Percentiles rank a stretch among this genome's conserved stretches.
phyloP scores from a whole-genome alignment of 2,329 filamentous ascomycete species.

The Amylocarpus encephaloides region DNA sequence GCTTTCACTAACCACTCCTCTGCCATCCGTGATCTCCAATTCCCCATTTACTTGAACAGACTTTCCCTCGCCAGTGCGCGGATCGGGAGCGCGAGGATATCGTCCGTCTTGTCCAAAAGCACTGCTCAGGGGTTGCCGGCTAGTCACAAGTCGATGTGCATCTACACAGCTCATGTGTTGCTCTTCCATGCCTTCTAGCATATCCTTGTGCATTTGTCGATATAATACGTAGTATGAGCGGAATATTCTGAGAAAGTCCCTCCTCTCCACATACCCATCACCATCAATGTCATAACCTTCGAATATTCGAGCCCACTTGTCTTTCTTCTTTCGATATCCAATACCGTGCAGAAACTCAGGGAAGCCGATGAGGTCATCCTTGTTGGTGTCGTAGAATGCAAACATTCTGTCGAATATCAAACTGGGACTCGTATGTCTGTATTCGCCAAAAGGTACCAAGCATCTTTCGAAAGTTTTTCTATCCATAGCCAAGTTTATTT shows the following conservation, averaged over 20 bases:
- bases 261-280: conserved; percentile 78
- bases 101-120: conserved; percentile 66
- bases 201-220: conserved; percentile 82
- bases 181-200: conserved; percentile 70
- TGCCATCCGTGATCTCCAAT: conserved; percentile 54
- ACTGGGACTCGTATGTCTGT: conserved; percentile 71
- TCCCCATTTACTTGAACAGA: conserved; percentile 56
- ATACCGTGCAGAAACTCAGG: conserved; percentile 84
- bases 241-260: conserved; percentile 87
- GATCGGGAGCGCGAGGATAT: conserved; percentile 56
- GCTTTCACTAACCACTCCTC: conserved; percentile 53
- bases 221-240: conserved; percentile 87
- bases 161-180: conserved; percentile 70
- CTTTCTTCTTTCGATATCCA: conserved; percentile 60
- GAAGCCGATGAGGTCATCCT: conserved; percentile 84
- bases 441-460: conserved; percentile 78
- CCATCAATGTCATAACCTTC: conserved; percentile 85
- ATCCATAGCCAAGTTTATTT: conserved; percentile 78
- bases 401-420: conserved; percentile 96
- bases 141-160: conserved; percentile 67
- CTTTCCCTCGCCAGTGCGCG: conserved; percentile 59
- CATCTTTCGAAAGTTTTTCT: conserved; percentile 88
- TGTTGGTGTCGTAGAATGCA: conserved; percentile 88
- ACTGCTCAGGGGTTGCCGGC: conserved; percentile 69
- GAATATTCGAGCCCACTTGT: conserved; percentile 69